Evolutionary conservation across 2,329 filamentous ascomycete species (phyloP), one percentile per base, ranked within the genome.

Genomic region (Hypoxylon rubiginosum): DNA sequence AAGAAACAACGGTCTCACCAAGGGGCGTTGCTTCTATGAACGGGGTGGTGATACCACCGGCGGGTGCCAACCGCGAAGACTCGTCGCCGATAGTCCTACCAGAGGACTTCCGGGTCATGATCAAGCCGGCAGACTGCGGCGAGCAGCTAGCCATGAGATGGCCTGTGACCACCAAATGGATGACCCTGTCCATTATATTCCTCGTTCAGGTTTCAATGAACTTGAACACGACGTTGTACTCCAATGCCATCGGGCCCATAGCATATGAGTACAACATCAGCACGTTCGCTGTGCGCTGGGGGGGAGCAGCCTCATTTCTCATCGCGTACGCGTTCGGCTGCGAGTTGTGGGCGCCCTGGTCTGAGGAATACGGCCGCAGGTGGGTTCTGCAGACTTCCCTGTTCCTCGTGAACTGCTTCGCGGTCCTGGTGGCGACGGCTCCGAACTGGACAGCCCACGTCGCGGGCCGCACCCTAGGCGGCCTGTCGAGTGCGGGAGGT

Each of bases 261-360:
- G 81, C 86, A 0, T 80, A 88, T 9, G 84, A 93, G 67, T 94
- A 91, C 68, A 73, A 80, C 49, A 87, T 94, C 64, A 90, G 87
- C 64, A 80, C 80, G 17, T 90, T 91, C 76, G 87, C 85, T 4
- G 91, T 89, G 1, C 86, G 91, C 50, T 87, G 88, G 66, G 92
- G 92, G 74, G 91, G 91, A 61, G 90, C 91, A 80, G 87, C 92
- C 63, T 62, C 61, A 0, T 95, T 94, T 80, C 80, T 95, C 43
- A 85, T 95, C 46, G 78, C 90, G 1, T 95, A 95, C 76, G 92
- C 92, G 17, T 94, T 95, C 76, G 92, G 92, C 26, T 95, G 92
- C 77, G 92, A 95, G 79, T 84, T 94, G 0, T 95, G 92, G 92
- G 92, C 92, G 0, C 92, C 92, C 0, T 95, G 92, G 91, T 91